A percentile compares a stretch with the other conserved stretches of the same genome.
Evolutionary conservation across 495 filamentous ascomycete species (phyloP).

Genomic region (Durotheca rogersii): DNA sequence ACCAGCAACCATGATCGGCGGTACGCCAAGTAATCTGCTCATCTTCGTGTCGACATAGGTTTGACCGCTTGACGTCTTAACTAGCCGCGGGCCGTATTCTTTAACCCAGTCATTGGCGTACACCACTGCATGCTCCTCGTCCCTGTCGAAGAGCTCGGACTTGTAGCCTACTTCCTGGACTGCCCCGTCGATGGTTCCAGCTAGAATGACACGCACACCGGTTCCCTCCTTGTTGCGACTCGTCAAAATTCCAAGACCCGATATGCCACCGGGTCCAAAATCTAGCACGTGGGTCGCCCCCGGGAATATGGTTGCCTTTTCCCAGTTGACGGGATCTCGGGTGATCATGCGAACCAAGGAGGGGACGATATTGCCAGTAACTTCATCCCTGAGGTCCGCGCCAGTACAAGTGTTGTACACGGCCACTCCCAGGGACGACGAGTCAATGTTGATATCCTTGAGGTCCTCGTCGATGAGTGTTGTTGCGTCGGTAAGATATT

Average conservation of each 20-base stretch:
- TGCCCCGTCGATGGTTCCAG: conserved; percentile 85
- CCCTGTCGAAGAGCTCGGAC: conserved; percentile 93
- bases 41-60: conserved; percentile 98
- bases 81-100: conserved; percentile 84
- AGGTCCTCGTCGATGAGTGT: conserved; percentile 82
- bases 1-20: conserved; percentile 87
- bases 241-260: conserved; percentile 92
- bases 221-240: conserved; percentile 98
- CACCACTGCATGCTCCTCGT: conserved; percentile 87
- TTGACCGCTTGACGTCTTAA: conserved; percentile 80
- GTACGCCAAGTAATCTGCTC: conserved; percentile 85
- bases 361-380: conserved; percentile 69
- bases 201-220: conserved; percentile 91
- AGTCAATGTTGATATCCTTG: conserved; percentile 71
- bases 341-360: conserved; percentile 90
- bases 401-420: conserved; percentile 88
- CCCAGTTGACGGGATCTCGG: conserved; percentile 89
- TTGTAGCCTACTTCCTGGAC: conserved; percentile 93
- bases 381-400: conserved; percentile 67
- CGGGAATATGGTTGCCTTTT: conserved; percentile 85
- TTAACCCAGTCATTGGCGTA: conserved; percentile 98
- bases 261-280: conserved; percentile 95
- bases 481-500: conserved; percentile 78
- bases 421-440: conserved; percentile 69
- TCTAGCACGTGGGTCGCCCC: conserved; percentile 90